phyloP scores from a whole-genome alignment of 768 basidiomycete genomes.

The Stropharia rugosoannulata region DNA sequence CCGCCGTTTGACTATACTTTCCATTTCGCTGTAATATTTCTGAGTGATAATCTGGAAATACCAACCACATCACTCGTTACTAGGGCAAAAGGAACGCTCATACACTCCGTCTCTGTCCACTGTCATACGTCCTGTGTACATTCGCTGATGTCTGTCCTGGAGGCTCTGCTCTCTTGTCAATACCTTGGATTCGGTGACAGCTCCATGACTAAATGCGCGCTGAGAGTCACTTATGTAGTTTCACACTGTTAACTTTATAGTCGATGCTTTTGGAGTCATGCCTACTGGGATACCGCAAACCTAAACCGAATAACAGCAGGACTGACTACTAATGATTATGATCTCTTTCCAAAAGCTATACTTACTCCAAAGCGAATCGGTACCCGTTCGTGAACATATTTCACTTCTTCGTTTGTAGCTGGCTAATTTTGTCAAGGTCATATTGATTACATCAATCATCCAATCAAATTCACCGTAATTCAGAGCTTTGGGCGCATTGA shows the following conservation, averaged over 20 bases:
- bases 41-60: too few species aligned
- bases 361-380: too few species aligned
- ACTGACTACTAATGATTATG: background rate
- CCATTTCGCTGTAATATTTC: too few species aligned
- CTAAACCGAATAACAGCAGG: background rate
- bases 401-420: background rate
- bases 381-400: too few species aligned
- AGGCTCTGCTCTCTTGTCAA: conserved; percentile 12
- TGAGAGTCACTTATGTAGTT: conserved; percentile 14
- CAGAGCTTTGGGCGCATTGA: conserved; percentile 11
- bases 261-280: background rate
- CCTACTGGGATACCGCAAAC: background rate
- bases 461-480: background rate
- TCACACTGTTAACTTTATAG: background rate
- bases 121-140: background rate
- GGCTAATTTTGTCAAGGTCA: background rate
- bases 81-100: too few species aligned
- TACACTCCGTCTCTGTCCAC: background rate
- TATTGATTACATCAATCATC: background rate
- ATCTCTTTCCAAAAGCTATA: background rate
- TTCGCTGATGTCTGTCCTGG: background rate
- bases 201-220: conserved; percentile 16
- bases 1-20: too few species aligned
- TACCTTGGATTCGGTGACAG: conserved; percentile 15
- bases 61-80: too few species aligned